Evolutionary conservation across 225 moss, liverwort and hornwort genomes (phyloP), one percentile per base, ranked within the genome.

Genomic region (Straminergon stramineum): DNA sequence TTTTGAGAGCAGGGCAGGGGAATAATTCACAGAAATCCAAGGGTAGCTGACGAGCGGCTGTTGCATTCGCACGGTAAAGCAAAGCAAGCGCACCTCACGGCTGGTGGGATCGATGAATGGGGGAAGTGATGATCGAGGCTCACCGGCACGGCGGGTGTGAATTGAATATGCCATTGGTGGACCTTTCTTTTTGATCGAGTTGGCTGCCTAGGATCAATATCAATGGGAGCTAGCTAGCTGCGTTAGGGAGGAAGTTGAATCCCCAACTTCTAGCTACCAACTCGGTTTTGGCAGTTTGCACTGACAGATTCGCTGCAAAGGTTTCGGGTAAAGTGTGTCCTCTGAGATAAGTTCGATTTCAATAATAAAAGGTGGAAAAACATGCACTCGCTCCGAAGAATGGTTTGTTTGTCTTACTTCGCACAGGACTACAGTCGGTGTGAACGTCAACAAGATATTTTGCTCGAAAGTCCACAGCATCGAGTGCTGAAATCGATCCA

Each of bases 1-100:
- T 89, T 89, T 89, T 22, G 85, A 30, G 85, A 39, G 86, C 62
- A 21, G 55, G 86, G 80, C 86, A 64, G 64, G 16, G 35, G 80
- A 90, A 90, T 92, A 85, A 90, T 92, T 85, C 88, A 82, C 18
- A 65, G 80, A 73, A 66, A 52, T 48, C 68, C 76, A 80, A 85
- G 74, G n/a, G 39, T 28, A 28, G 71, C 89, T 79, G 88, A 83
- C 71, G 83, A 91, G 78, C 71, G 71, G 79, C 83, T 78, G 86
- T 37, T 91, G 88, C 90, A 90, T 82, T 85, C 82, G 85, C 90
- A 92, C 88, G 85, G 88, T 85, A 92, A 92, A 92, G 81, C 58
- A 5, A 82, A 45, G 20, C 82, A 32, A 82, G 88, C 83, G 83
- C 77, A 70, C 71, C 83, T 86, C 81, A 56, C 83, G 86, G 91